Conservation (phyloP, 1,139 yeast species). For the Taiozyma sp. region DNA sequence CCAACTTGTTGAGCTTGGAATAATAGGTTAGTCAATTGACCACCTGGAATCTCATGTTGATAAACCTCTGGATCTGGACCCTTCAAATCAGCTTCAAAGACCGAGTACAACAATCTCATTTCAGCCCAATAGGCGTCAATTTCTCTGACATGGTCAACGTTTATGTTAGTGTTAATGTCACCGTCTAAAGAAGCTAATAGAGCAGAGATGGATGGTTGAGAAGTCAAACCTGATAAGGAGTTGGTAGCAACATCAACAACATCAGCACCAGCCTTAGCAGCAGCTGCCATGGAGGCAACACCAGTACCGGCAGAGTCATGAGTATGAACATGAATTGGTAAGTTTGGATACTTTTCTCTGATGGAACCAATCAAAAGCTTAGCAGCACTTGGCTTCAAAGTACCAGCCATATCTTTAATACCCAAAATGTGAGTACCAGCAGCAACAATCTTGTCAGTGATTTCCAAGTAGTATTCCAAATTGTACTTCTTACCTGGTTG, state of each 20-base stretch:
- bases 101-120: constrained; percentile 92
- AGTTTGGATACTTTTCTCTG: constrained; percentile 81
- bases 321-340: constrained; percentile 97
- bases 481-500: constrained; percentile 93
- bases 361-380: constrained; percentile 69
- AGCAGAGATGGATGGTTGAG: constrained; percentile 96
- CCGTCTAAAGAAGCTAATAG: constrained; percentile 90
- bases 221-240: constrained; percentile 97
- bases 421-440: constrained; percentile 98
- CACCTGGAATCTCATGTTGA: constrained; percentile 98
- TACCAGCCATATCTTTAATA: constrained; percentile 99
- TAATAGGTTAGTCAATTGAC: constrained; percentile 92
- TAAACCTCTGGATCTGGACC: constrained; percentile 99
- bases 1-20: constrained; percentile 99
- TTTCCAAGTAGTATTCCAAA: constrained; percentile 77
- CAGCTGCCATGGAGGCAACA: constrained; percentile 92
- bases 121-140: constrained; percentile 97
- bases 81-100: constrained; percentile 97
- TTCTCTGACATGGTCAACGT: constrained; percentile 64
- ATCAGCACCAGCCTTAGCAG: constrained; percentile 96
- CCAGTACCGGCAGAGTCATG: constrained; percentile 99
- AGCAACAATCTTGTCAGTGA: constrained; percentile 77
- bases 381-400: constrained; percentile 94
- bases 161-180: constrained; percentile 69
- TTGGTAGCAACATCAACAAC: constrained; percentile 96